Evolutionary conservation across 2,329 filamentous ascomycete genomes (phyloP).

Genomic region (Tolypocladium capitatum): DNA sequence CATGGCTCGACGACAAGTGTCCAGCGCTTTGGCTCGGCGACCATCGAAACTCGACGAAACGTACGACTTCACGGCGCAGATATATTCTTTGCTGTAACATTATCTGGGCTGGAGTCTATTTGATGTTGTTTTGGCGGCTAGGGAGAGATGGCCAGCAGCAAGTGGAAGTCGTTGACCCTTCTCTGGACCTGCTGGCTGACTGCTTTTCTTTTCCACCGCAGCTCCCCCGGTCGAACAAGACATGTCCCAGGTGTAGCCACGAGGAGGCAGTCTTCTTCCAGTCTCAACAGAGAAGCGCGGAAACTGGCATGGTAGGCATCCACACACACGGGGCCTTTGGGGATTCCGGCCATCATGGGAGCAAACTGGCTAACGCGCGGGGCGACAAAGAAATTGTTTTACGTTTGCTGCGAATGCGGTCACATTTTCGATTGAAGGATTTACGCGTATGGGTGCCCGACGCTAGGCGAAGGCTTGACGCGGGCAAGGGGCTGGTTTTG

Average conservation of each 20-base stretch:
- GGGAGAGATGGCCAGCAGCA: not conserved
- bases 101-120: not conserved
- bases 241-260: constrained; percentile 73
- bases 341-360: not conserved
- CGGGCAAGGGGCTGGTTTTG: not conserved
- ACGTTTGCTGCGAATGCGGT: constrained; percentile 88
- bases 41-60: not conserved
- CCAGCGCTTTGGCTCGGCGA: too few species aligned
- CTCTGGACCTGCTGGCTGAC: constrained; percentile 29
- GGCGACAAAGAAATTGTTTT: constrained; percentile 65
- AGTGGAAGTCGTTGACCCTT: constrained; percentile 11
- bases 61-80: not conserved
- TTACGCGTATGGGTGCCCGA: constrained; percentile 12
- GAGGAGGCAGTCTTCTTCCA: constrained; percentile 97
- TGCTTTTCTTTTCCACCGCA: constrained; percentile 34
- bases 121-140: not conserved
- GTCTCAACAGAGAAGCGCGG: constrained; percentile 89
- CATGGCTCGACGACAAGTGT: too few species aligned
- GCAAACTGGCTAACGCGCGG: constrained; percentile 4
- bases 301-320: constrained; percentile 87
- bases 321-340: too few species aligned
- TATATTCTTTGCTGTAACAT: not conserved
- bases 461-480: not conserved
- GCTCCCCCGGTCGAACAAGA: constrained; percentile 81
- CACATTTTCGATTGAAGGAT: constrained; percentile 57